Base-by-base conservation (phyloP, 78 protist species). In the Mastigamoeba balamuthi region DNA sequence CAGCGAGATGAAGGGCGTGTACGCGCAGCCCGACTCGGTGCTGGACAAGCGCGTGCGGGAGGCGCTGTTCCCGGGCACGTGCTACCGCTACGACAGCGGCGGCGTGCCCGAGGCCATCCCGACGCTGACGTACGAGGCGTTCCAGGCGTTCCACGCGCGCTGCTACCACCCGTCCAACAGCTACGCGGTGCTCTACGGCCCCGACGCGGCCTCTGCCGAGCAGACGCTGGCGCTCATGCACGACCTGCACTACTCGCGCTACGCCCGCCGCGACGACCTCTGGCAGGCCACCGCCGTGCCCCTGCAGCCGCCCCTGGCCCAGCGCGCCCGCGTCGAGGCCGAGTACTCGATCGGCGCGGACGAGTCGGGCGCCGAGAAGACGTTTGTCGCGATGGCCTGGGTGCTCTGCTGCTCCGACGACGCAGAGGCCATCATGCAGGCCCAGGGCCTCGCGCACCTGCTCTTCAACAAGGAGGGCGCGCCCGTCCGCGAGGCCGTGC, bases 1-100 rank as follows among this genome's bases (percentile, higher is more conserved):
- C 73, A 88, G 83, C 41, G 92, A 88, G 65, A 88, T 88, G 92
- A 84, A 83, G 73, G 92, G 88, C 2, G 76, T 39, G 27, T 0
- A 48, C 27, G 28, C 17, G 33, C 37, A 66, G 17, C 77, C 87
- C 1, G 1, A 42, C 30, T 0, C 28, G 9, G 2, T 0, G 25
- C 77, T 78, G 6, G 6, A 1, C 38, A 6, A 17, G 25, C 64
- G 1, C 7, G 53, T 72, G 5, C n/a, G 9, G 8, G 39, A 40
- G 8, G 36, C 28, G 30, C 52, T 76, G 9, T 9, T 4, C 42
- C 58, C 75, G 0, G 41, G 23, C 25, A 28, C 88, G 27, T 8
- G 35, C 10, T 84, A 84, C 72, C 74, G 27, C 28, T 10, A 72
- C 74, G 41, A 37, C 41, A 35, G 37, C 27, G 92, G 92, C 2